A percentile compares a stretch with the other conserved stretches of the same genome.
Evolutionary conservation across 2,329 filamentous ascomycete genomes (phyloP).

Genomic region (Apiospora koreana): DNA sequence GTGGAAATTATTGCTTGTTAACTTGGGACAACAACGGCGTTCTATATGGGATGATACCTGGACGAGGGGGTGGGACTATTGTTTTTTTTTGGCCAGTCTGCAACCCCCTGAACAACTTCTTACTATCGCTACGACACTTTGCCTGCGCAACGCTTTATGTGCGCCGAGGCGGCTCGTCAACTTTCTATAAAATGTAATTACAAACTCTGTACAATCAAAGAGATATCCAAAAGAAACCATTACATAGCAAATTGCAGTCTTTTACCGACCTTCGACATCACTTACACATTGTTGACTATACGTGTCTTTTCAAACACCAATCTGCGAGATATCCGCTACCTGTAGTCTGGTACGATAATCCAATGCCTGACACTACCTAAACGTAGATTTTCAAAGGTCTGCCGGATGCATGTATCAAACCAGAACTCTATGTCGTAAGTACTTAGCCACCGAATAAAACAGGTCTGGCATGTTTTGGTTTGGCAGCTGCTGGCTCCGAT

Average conservation of each 20-base stretch:
- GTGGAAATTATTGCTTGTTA: neutral
- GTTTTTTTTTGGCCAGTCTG: neutral
- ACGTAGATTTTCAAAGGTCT: too few species aligned
- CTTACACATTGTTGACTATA: too few species aligned
- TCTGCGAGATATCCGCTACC: too few species aligned
- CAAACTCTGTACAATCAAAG: conserved; percentile 6
- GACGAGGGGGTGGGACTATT: neutral
- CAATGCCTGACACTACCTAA: too few species aligned
- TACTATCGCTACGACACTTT: conserved; percentile 7
- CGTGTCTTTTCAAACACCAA: neutral
- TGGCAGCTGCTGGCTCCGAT: neutral
- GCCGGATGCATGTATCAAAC: too few species aligned
- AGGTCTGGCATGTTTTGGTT: neutral
- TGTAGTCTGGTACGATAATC: too few species aligned
- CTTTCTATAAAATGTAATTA: conserved; percentile 3
- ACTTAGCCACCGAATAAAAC: too few species aligned
- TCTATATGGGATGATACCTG: conserved; percentile 11
- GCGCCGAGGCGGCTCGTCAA: conserved; percentile 2
- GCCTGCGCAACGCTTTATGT: conserved; percentile 1
- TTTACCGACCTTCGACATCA: neutral
- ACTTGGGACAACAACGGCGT: conserved; percentile 12
- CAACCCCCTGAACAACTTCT: neutral
- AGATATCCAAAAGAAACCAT: neutral
- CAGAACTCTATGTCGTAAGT: too few species aligned
- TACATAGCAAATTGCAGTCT: conserved; percentile 1